phyloP scores from a whole-genome alignment of 1,284 basidiomycete species.

The Athelia psychrophila region DNA sequence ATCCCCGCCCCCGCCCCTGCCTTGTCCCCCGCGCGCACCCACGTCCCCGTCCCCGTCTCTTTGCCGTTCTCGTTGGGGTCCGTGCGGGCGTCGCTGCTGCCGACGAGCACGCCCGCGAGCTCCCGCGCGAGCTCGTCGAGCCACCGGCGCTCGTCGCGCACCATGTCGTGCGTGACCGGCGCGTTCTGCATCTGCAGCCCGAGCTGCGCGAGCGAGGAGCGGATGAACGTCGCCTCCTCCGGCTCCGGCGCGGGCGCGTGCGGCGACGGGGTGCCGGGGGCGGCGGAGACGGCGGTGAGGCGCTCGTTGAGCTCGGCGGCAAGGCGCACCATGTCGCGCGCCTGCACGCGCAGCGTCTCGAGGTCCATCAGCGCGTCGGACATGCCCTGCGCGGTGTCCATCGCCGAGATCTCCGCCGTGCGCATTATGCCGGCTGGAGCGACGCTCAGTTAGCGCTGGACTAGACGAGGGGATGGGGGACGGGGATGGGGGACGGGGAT shows the following conservation, averaged over 20 bases:
- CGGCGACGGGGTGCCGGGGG: conserved; percentile 15
- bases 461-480: not conserved
- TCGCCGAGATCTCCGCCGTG: conserved; percentile 66
- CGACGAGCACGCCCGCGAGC: conserved; percentile 73
- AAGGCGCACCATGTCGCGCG: conserved; percentile 89
- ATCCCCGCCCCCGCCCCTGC: conserved; percentile 48
- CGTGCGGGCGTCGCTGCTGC: conserved; percentile 25
- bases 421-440: conserved; percentile 75
- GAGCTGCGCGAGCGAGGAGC: conserved; percentile 84
- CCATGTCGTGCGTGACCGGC: conserved; percentile 91
- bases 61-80: conserved; percentile 1
- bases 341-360: conserved; percentile 89
- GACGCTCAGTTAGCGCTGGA: conserved; percentile 5
- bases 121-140: conserved; percentile 82
- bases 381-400: conserved; percentile 66
- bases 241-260: conserved; percentile 35
- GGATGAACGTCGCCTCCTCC: conserved; percentile 84
- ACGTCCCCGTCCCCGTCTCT: not conserved
- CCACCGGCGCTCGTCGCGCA: conserved; percentile 80
- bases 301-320: conserved; percentile 88
- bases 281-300: conserved; percentile 57
- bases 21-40: no score
- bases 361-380: conserved; percentile 84
- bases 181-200: conserved; percentile 76
- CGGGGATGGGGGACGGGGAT: not conserved